Evolutionary conservation across 768 basidiomycete genomes (phyloP).

Genomic region (Tricholoma sp.): DNA sequence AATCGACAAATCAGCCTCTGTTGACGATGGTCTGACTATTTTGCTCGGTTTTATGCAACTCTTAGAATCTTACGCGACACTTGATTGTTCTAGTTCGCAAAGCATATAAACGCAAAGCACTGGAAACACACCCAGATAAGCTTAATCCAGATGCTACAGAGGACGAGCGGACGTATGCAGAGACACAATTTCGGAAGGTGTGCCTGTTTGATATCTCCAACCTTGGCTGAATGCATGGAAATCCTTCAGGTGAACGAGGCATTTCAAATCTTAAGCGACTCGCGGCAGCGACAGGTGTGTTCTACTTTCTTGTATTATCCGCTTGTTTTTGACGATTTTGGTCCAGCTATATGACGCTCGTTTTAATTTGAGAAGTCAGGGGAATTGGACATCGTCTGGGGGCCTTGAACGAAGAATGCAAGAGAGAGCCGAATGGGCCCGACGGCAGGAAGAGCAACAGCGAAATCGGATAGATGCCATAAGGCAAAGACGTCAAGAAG

Average conservation of each 20-base stretch:
- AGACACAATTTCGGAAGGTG: constrained; percentile 59
- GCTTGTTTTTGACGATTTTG: not conserved
- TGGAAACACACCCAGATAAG: constrained; percentile 74
- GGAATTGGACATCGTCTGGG: constrained; percentile 25
- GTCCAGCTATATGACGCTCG: constrained; percentile 44
- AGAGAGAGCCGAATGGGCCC: constrained; percentile 53
- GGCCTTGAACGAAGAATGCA: constrained; percentile 37
- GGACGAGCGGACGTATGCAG: constrained; percentile 47
- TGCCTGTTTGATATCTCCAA: constrained; percentile 7
- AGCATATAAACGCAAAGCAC: constrained; percentile 61
- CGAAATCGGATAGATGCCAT: constrained; percentile 45
- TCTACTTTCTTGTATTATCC: not conserved
- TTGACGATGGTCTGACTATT: constrained; percentile 43
- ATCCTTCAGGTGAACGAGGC: constrained; percentile 53
- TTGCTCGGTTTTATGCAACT: not conserved
- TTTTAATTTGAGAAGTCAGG: constrained; percentile 24
- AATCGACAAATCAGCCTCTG: constrained; percentile 36
- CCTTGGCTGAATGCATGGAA: constrained; percentile 7
- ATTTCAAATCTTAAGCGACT: constrained; percentile 54
- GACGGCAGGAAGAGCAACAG: constrained; percentile 41
- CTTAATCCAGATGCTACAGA: constrained; percentile 49
- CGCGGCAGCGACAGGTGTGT: constrained; percentile 49
- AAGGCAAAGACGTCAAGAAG: constrained; percentile 24
- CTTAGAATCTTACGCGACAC: not conserved
- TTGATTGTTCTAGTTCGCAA: constrained; percentile 43